A percentile compares a stretch with the other conserved stretches of the same genome.
Evolutionary conservation across 192 early-diverging fungal genomes (phyloP).

Genomic region (Podila epicladia): DNA sequence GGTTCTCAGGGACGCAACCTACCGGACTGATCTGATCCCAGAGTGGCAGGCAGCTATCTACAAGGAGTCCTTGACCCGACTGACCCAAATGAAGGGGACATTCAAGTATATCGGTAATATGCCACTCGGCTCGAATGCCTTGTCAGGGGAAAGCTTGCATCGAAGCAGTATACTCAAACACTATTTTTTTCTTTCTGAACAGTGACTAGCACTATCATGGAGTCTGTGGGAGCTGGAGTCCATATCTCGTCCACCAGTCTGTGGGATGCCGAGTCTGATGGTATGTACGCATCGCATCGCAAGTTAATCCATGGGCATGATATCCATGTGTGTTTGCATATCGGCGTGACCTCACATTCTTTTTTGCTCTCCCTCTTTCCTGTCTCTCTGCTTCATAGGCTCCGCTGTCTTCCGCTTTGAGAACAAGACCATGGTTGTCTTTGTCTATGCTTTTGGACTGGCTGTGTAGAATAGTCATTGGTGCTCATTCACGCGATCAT

Average conservation of each 20-base stretch:
- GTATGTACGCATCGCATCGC: not conserved
- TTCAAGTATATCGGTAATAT: conserved; percentile 41
- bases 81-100: conserved; percentile 35
- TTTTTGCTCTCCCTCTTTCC: not conserved
- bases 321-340: not conserved
- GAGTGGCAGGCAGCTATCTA: conserved; percentile 46
- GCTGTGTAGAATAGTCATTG: conserved; percentile 3
- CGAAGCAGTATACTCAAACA: not conserved
- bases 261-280: conserved; percentile 47
- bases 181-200: not conserved
- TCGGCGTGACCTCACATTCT: not conserved
- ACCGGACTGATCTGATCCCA: conserved; percentile 32
- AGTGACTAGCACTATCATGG: conserved; percentile 43
- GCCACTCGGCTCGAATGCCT: no score
- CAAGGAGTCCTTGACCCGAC: conserved; percentile 22
- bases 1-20: conserved; percentile 30
- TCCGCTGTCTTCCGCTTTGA: conserved; percentile 36
- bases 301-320: not conserved
- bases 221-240: conserved; percentile 31
- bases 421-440: conserved; percentile 34
- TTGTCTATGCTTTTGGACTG: conserved; percentile 35
- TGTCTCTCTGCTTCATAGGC: conserved; percentile 12
- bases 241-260: conserved; percentile 44
- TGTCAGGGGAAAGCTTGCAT: no score
- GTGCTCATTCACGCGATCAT: not conserved